Evolutionary conservation across 2,329 filamentous ascomycete species (phyloP), one percentile per base, ranked within the genome.

Genomic region (Colletotrichum theobromicola): DNA sequence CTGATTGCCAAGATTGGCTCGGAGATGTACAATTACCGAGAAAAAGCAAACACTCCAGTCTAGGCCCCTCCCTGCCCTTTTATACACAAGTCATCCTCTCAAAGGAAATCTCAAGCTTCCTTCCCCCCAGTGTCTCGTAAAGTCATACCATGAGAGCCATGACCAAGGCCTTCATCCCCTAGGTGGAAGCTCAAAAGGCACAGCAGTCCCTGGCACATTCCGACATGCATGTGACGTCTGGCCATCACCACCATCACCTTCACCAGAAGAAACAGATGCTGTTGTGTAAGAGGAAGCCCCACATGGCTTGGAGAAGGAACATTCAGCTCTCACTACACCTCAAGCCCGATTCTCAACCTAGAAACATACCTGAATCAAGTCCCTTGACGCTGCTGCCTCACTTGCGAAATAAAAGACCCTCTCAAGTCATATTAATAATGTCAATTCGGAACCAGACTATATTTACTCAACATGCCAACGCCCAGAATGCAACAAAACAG

Each of bases 391-490:
- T 30, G 30, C 30, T 6, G 4, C 30, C 30, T 30, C 30, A 30
- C 30, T 30, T 30, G 30, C 9, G 6, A 30, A 30, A 2, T 2
- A 9, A 30, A 30, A 6, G 9, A 30, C n/a, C n/a, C n/a, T n/a
- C n/a, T n/a, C n/a, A n/a, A n/a, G n/a, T 30, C 30, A 30, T 50
- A 65, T 65, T 57, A 66, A 57, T 60, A 58, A 60, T 24, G 8
- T 67, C 32, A 21, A 28, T 65, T 62, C 21, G 60, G 65, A 73
- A 50, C 35, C 58, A 66, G 62, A 71, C 66, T 72, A 76, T 68
- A 71, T 74, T 46, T 70, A 67, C 42, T 53, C 67, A 58, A 55
- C 63, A 53, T 76, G 74, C 74, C 26, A 67, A 76, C 74, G 74
- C 74, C 74, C 72, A 67, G 57, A 26, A 75, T 76, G 74, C 74